These are phyloP conservation scores for Baeospora myosura DNA, from an alignment of 1,284 basidiomycete species.

Conservation along the genomic window DNA sequence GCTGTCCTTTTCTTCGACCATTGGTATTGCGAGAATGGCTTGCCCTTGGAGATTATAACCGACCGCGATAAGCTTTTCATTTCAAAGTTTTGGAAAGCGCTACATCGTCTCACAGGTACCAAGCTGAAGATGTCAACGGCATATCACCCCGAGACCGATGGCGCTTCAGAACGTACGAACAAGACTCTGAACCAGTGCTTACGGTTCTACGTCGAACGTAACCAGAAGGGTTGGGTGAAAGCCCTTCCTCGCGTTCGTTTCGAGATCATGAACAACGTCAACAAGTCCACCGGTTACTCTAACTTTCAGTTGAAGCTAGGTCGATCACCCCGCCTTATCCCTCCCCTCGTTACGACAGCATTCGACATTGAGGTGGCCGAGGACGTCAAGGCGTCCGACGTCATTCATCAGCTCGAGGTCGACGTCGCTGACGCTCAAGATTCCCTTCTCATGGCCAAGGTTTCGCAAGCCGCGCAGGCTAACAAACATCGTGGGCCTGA, in stretches of 20 bases:
- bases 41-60: conserved; percentile 9
- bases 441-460: conserved; percentile 21
- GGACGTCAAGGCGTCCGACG: neutral
- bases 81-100: conserved; percentile 13
- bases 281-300: conserved; percentile 22
- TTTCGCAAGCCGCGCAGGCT: conserved; percentile 19
- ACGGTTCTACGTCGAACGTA: conserved; percentile 19
- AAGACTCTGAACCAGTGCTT: conserved; percentile 21
- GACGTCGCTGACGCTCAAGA: conserved; percentile 21
- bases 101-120: conserved; percentile 13
- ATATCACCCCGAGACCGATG: conserved; percentile 25
- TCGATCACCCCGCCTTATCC: conserved; percentile 18
- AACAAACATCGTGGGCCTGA: conserved; percentile 17
- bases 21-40: conserved; percentile 18
- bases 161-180: conserved; percentile 13
- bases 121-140: conserved; percentile 20
- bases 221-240: conserved; percentile 29
- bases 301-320: conserved; percentile 25
- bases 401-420: conserved; percentile 16
- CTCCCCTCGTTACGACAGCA: conserved; percentile 11
- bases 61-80: conserved; percentile 18
- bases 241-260: conserved; percentile 29
- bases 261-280: conserved; percentile 29
- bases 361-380: neutral
- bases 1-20: conserved; percentile 11